These are phyloP conservation scores for Sordariomycetes sp. DNA, from an alignment of 2,329 filamentous ascomycete species.

Conservation along the genomic window DNA sequence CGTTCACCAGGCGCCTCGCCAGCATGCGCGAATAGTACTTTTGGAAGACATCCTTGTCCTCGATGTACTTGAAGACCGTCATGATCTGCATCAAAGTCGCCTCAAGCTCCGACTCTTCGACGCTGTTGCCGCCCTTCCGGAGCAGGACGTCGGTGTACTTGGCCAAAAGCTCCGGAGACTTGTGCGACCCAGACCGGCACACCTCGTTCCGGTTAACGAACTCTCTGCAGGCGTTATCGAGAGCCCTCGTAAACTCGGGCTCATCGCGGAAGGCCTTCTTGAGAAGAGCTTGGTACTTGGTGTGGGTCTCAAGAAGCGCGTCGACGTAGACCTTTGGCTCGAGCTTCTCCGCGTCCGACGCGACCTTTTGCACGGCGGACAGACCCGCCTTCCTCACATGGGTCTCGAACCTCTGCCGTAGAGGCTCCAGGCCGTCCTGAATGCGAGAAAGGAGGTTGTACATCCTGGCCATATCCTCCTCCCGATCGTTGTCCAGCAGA, in stretches of 20 bases:
- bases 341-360: constrained; percentile 73
- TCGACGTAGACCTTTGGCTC: constrained; percentile 97
- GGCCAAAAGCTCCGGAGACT: constrained; percentile 85
- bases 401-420: constrained; percentile 76
- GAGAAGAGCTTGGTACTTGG: constrained; percentile 82
- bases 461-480: constrained; percentile 94
- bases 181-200: constrained; percentile 85
- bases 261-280: constrained; percentile 89
- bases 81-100: constrained; percentile 83
- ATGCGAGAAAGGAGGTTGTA: constrained; percentile 85
- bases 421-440: constrained; percentile 78
- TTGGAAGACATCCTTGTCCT: constrained; percentile 99
- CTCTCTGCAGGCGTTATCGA: constrained; percentile 94
- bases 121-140: constrained; percentile 84
- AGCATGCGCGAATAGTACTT: constrained; percentile 98
- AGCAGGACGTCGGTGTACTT: constrained; percentile 90
- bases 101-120: constrained; percentile 89
- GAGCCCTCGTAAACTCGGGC: constrained; percentile 87
- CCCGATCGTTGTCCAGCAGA: constrained; percentile 82
- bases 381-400: constrained; percentile 87
- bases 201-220: constrained; percentile 97
- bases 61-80: constrained; percentile 99
- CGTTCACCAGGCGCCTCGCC: constrained; percentile 86
- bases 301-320: constrained; percentile 85
- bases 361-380: constrained; percentile 80